Base-by-base conservation (phyloP, 192 early-diverging fungal species). In the Lobosporangium transversale region DNA sequence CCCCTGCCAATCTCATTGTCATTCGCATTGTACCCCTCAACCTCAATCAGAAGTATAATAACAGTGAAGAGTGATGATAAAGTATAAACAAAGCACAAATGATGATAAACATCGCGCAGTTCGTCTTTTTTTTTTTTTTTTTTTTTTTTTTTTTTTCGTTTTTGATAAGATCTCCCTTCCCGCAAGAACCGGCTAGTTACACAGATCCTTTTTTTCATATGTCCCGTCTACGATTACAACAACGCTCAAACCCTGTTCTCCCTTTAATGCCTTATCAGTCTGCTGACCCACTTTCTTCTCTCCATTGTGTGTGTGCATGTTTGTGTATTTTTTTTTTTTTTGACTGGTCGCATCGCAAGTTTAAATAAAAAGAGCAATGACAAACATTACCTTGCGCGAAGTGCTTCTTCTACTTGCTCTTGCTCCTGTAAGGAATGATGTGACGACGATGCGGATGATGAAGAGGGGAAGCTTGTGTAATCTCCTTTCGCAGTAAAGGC, bases 321-420 rank as follows among this genome's bases (percentile, higher is more conserved):
- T n/a, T n/a, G n/a, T n/a, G n/a, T n/a, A n/a, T n/a, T n/a, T n/a
- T n/a, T n/a, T n/a, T 40, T 40, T 14, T 14, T 14, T 14, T 14
- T 40, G 37, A 10, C 37, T 7, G 37, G 8, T 40, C 8, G 14
- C 37, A 40, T 7, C 37, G 8, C 37, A 40, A 10, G 37, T 40
- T 40, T 14, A 40, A 40, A 40, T 7, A 40, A 40, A 40, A 40
- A 7, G 37, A 40, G 14, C 37, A 40, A 40, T 14, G 37, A 40
- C 14, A 14, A 40, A 14, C 37, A 14, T 52, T 66, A 76, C 73
- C 73, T 76, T 18, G 73, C 73, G 14, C 73, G 73, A 32, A 76
- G 59, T 26, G 73, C 73, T 24, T 76, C 73, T 44, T 76, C 73
- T 23, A 57, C 73, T 45, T 76, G 73, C 37, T 76, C 73, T 48